Conservation (phyloP, 164 flowering plant genomes). For the Piper betle region DNA sequence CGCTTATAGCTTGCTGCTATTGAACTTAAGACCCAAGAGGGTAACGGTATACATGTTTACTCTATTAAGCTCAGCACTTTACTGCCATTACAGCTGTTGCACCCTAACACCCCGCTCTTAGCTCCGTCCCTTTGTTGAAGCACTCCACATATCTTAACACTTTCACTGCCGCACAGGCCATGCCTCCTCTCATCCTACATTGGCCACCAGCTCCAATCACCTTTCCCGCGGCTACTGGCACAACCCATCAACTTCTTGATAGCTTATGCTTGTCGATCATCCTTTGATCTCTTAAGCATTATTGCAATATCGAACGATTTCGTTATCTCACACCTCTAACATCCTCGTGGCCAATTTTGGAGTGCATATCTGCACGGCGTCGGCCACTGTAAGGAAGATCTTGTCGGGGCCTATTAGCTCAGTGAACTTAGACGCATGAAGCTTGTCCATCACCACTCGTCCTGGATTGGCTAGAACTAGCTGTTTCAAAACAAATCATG, state of each 20-base stretch:
- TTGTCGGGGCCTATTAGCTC: conserved; percentile 46
- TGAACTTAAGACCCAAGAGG: too few relatives aligned
- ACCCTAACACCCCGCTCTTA: too few relatives aligned
- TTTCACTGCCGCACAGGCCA: background rate
- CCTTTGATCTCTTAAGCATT: background rate
- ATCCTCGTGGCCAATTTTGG: conserved; percentile 19
- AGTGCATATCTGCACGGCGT: conserved; percentile 51
- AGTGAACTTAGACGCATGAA: conserved; percentile 49
- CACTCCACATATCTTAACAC: too few relatives aligned
- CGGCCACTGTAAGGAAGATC: conserved; percentile 79
- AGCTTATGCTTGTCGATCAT: too few relatives aligned
- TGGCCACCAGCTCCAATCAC: background rate
- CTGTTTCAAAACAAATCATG: conserved; percentile 21
- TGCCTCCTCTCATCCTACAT: background rate
- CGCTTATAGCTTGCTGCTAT: too few relatives aligned
- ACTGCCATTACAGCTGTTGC: too few relatives aligned
- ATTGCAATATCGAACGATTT: background rate
- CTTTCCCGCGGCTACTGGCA: too few relatives aligned
- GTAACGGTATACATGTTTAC: too few relatives aligned
- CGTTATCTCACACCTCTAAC: background rate
- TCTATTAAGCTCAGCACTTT: too few relatives aligned
- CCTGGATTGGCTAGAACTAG: conserved; percentile 85
- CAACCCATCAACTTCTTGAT: background rate
- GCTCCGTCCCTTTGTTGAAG: too few relatives aligned
- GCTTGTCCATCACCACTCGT: conserved; percentile 65